Evolutionary conservation across 495 filamentous ascomycete species (phyloP), one percentile per base, ranked within the genome.

Genomic region (Neurospora pannonica): DNA sequence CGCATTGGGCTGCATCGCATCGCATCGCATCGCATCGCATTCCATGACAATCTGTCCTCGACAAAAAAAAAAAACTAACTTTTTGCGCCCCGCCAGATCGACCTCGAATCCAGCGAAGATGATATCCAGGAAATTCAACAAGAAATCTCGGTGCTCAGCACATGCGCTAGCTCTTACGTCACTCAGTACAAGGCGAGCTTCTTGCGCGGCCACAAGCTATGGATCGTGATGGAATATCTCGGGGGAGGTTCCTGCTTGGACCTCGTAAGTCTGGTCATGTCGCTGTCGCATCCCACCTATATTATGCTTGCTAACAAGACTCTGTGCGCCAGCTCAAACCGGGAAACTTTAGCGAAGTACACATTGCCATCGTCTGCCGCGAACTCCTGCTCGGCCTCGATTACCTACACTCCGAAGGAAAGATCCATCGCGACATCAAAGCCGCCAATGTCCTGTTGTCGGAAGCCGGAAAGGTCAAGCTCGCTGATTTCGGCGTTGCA

Each of bases 171-270:
- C 78, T 92, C 90, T 38, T 97, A 91, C 80, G 95, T 99, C 79
- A 97, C 96, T 38, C 93, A 97, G 78, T 99, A 99, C 87, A 95
- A 94, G 82, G 92, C 94, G 21, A 97, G 94, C 80, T 99, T 97
- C 81, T 86, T 98, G 24, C 91, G 94, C 77, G 96, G 96, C 38
- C 92, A 93, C 77, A 97, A 99, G 82, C 84, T 99, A 83, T 99
- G 96, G 96, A 99, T 99, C 79, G 94, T 99, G 70, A 99, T 99
- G 96, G 96, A 99, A 83, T 99, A 92, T 79, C 86, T 97, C 39
- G 95, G 95, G 0, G 95, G 95, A 72, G 95, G 95, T 46, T 97
- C 94, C 17, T 97, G 95, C 82, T 86, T 97, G 42, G 95, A 98
- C 82, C 79, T 98, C 86, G 94, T 96, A 89, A 71, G 80, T 54